Evolutionary conservation across 306 rosid genomes (phyloP).

Genomic region (Styphnolobium japonicum): DNA sequence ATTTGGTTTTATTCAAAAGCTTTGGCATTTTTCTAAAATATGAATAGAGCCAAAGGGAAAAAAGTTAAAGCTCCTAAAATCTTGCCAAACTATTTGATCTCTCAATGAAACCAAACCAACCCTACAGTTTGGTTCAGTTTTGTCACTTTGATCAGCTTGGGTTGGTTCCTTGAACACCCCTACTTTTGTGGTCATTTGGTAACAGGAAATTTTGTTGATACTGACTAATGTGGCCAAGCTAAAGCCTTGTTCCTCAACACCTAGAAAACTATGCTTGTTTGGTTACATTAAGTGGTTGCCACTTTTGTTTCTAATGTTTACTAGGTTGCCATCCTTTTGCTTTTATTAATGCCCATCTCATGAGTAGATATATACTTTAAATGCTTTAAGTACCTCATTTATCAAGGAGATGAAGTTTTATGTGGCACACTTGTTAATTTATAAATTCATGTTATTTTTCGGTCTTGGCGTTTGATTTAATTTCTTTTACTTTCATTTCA

Average conservation of each 20-base stretch:
- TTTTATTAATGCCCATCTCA: background rate
- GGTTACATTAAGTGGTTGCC: background rate
- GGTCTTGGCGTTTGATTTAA: conserved; percentile 27
- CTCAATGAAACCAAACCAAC: conserved; percentile 12
- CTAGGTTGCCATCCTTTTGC: background rate
- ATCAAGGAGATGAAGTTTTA: background rate
- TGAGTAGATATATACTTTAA: background rate
- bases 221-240: conserved; percentile 13
- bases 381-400: background rate
- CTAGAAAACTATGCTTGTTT: background rate
- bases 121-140: conserved; percentile 17
- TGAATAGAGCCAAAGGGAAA: background rate
- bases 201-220: background rate
- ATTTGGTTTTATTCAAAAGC: conserved; percentile 1
- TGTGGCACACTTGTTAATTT: conserved; percentile 2
- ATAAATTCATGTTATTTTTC: conserved; percentile 4
- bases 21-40: conserved; percentile 16
- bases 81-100: background rate
- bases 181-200: background rate
- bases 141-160: conserved; percentile 13
- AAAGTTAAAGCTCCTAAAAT: background rate
- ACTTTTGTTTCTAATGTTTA: background rate
- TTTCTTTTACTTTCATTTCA: conserved; percentile 46
- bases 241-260: background rate
- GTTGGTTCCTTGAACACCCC: conserved; percentile 4